Base-by-base conservation (phyloP, 805 yeast species). In the Starmerella roubikii region DNA sequence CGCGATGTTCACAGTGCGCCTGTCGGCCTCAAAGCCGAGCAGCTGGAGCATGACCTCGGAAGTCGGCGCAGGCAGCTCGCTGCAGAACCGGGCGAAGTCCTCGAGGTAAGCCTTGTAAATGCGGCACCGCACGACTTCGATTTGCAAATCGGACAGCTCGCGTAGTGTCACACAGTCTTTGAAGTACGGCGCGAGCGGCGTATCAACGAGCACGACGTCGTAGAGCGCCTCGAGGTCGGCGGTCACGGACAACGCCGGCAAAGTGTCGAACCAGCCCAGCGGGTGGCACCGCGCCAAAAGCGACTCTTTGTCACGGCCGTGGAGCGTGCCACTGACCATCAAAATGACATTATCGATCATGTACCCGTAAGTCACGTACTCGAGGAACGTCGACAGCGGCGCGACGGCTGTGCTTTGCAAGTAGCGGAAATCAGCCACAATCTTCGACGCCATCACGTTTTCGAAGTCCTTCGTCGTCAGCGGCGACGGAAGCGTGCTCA, bases 281-380 rank as follows among this genome's bases (percentile, higher is more conserved):
- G 98, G 98, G 58, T 91, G 94, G 58, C 95, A 85, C 57, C 95
- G 76, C 42, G 76, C 75, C 54, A 91, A 69, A 37, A 93, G 78
- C 55, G 91, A 98, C 30, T 74, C 62, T 54, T 82, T 76, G 60
- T 93, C 95, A 54, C 97, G 72, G 55, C 86, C 93, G 57, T 91
- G 98, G 45, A 91, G 72, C 0, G 98, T 85, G 18, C 99, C 99
- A 1, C 96, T 86, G 55, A 91, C 88, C 79, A 91, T 80, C 54
- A 91, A 68, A 19, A 91, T 82, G 29, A 91, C 94, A 59, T 91
- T 91, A 64, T 91, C 98, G 55, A 91, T 93, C 99, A 91, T 91
- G 63, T 93, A 91, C 10, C 96, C 93, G 57, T 86, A 91, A 33
- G 93, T 78, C 57, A 93, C 84, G 58, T 66, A 93, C 58, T 93